Evolutionary conservation across 257 asterid species (phyloP).

Genomic region (Plantago major): DNA sequence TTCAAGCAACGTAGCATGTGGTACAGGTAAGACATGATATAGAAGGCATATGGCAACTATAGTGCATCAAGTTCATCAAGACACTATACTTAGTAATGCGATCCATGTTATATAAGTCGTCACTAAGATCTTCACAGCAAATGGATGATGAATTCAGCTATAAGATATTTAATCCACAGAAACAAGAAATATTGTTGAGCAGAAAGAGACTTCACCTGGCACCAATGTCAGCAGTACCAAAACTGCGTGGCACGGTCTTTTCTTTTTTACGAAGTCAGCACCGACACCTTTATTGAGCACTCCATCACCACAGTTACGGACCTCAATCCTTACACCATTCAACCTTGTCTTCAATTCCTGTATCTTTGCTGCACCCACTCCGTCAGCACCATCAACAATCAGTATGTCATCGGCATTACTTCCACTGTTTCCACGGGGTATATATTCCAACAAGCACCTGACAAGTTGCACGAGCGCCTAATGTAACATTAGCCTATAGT

Average conservation of each 20-base stretch:
- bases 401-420: slow-evolving; percentile 36
- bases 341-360: slow-evolving; percentile 47
- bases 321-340: slow-evolving; percentile 48
- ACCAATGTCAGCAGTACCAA: slow-evolving; percentile 61
- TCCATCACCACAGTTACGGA: slow-evolving; percentile 78
- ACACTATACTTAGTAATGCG: too few species aligned
- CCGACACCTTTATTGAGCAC: slow-evolving; percentile 90
- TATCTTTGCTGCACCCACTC: slow-evolving; percentile 90
- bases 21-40: slow-evolving; percentile 14
- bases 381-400: slow-evolving; percentile 90
- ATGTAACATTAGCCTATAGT: neutral
- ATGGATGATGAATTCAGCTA: too few species aligned
- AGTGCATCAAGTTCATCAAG: too few species aligned
- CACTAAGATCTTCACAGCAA: too few species aligned
- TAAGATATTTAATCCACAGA: too few species aligned
- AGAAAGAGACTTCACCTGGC: slow-evolving; percentile 49
- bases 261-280: slow-evolving; percentile 96
- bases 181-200: neutral
- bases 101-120: too few species aligned
- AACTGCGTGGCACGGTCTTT: slow-evolving; percentile 74
- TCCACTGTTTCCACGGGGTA: slow-evolving; percentile 41
- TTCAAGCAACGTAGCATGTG: neutral
- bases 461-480: slow-evolving; percentile 16
- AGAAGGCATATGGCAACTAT: too few species aligned
- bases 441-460: slow-evolving; percentile 71